These are phyloP conservation scores for Pseudotsuga menziesii DNA, from an alignment of 75 land plant genomes.

Conservation along the genomic window DNA sequence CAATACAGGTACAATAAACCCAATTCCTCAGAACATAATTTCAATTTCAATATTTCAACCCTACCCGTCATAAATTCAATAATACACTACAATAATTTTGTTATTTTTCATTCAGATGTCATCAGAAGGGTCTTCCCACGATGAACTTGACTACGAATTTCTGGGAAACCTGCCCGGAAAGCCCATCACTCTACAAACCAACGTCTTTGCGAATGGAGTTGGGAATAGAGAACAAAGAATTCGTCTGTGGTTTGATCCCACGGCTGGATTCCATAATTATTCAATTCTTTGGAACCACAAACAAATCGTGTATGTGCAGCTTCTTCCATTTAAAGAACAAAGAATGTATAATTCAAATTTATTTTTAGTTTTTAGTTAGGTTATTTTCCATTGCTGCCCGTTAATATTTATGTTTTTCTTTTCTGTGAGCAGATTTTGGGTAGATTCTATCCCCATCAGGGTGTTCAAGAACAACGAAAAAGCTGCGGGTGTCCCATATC, in stretches of 20 bases:
- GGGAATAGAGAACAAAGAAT: constrained; percentile 11
- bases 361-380: background rate
- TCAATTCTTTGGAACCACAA: constrained; percentile 13
- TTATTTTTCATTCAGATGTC: background rate
- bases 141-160: constrained; percentile 16
- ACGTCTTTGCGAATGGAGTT: constrained; percentile 11
- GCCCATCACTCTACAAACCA: constrained; percentile 9
- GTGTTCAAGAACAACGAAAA: constrained; percentile 35
- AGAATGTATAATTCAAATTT: background rate
- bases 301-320: constrained; percentile 9
- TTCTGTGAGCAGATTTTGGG: constrained; percentile 20
- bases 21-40: too few species aligned
- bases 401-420: background rate
- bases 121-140: background rate
- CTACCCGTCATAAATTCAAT: too few species aligned
- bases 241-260: constrained; percentile 12
- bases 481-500: constrained; percentile 29
- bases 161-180: constrained; percentile 10
- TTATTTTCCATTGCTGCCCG: too few species aligned
- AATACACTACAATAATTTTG: too few species aligned
- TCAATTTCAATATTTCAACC: too few species aligned
- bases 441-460: constrained; percentile 31
- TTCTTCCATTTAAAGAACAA: too few species aligned
- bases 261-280: constrained; percentile 10
- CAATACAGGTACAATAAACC: too few species aligned